Evolutionary conservation across 805 yeast species (phyloP), one percentile per base, ranked within the genome.

Genomic region (Blastobotrys chiropterorum): DNA sequence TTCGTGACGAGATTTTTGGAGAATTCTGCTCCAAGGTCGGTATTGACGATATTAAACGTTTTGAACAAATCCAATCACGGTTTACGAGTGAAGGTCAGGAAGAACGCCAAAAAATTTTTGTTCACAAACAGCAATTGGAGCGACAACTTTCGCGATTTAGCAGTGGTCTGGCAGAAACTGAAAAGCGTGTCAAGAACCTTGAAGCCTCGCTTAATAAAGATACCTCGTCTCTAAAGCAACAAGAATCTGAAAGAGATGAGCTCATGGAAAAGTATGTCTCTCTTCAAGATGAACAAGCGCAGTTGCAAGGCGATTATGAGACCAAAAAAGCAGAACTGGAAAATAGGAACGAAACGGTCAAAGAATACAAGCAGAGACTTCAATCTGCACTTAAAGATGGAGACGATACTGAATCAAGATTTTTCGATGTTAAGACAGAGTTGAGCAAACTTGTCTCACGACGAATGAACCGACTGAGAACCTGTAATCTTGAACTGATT

Each of bases 401-500:
- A 75, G 75, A 21, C 60, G 70, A 13, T 63, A 60, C 17, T 58
- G 34, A 26, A 26, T 6, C 34, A 26, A 26, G 11, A 11, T 26
- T 26, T 11, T 11, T 26, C 11, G 34, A 26, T 26, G 34, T 26
- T 26, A 26, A 26, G 11, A 26, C 34, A 26, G 34, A 26, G 63
- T n/a, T 22, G 48, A 43, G 15, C 55, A 70, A 15, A 74, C 75
- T 38, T 21, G 22, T 17, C 30, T 11, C 34, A 7, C 72, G 3
- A 82, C 81, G 57, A 88, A 82, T 57, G 75, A 74, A 21, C 59
- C 79, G 4, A 81, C 72, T 90, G 54, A 81, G 83, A 56, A 81
- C 79, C 56, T 86, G 96, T 67, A 87, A 86, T 60, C 76, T 90
- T 53, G 86, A 86, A 50, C 83, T 79, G 51, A 73, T 85, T 19